phyloP scores from a whole-genome alignment of 1,284 basidiomycete genomes.

The Boletellus deceptivus region DNA sequence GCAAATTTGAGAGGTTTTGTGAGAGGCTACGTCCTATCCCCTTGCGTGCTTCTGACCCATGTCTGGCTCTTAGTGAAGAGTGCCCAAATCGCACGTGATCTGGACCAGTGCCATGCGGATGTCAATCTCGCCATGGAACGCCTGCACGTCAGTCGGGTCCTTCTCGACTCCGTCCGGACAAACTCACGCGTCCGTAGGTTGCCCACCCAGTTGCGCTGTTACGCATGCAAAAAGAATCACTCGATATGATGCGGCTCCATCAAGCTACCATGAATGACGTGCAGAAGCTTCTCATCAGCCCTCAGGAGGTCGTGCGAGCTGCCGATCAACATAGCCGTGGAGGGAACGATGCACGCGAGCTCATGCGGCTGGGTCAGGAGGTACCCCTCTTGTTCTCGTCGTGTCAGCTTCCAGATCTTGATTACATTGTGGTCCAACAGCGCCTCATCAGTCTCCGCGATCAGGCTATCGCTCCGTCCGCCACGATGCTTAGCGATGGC shows the following conservation, averaged over 20 bases:
- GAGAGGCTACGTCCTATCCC: slow-evolving; percentile 12
- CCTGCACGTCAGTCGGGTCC: slow-evolving; percentile 38
- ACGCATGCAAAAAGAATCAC: slow-evolving; percentile 36
- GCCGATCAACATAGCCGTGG: slow-evolving; percentile 40
- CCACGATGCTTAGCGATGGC: slow-evolving; percentile 19
- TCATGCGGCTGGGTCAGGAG: slow-evolving; percentile 53
- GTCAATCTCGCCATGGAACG: slow-evolving; percentile 40
- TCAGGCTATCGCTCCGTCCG: background rate
- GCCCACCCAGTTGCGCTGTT: slow-evolving; percentile 31
- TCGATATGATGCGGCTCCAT: slow-evolving; percentile 35
- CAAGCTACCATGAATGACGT: slow-evolving; percentile 38
- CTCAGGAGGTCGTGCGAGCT: slow-evolving; percentile 37
- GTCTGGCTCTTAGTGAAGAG: slow-evolving; percentile 39
- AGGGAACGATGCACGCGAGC: slow-evolving; percentile 38
- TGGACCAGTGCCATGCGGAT: slow-evolving; percentile 42
- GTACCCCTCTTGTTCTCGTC: slow-evolving; percentile 26
- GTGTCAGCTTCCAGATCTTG: background rate
- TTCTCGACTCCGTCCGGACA: background rate
- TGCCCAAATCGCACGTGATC: slow-evolving; percentile 42
- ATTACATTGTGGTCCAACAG: slow-evolving; percentile 23
- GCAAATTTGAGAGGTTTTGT: slow-evolving; percentile 39
- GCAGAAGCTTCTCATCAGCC: slow-evolving; percentile 36
- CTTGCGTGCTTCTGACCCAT: slow-evolving; percentile 3
- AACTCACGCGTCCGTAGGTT: slow-evolving; percentile 33
- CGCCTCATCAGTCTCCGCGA: slow-evolving; percentile 27